These are phyloP conservation scores for Eragrostis nindensis DNA, from an alignment of 176 grass and related monocot genomes.

Conservation along the genomic window DNA sequence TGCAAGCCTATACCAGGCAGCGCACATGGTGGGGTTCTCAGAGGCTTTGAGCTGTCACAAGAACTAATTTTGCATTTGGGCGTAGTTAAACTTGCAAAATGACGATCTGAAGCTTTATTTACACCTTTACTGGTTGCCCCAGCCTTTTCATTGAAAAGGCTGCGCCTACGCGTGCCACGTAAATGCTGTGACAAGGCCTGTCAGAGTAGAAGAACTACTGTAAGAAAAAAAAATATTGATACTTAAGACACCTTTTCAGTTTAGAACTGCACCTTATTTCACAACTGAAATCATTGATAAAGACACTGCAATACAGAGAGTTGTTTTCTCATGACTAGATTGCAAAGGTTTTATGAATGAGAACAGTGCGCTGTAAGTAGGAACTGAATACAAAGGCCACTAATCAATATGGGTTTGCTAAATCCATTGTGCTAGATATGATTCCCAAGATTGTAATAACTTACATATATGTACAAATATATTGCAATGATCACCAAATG, in stretches of 20 bases:
- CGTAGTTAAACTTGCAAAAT: slow-evolving; percentile 48
- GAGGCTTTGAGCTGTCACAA: slow-evolving; percentile 57
- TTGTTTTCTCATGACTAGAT: slow-evolving; percentile 9
- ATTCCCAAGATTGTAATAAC: neutral
- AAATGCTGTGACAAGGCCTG: slow-evolving; percentile 75
- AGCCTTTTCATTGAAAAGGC: slow-evolving; percentile 84
- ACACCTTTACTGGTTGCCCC: slow-evolving; percentile 40
- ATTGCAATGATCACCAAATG: neutral
- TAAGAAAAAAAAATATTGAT: slow-evolving; percentile 10
- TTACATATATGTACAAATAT: neutral
- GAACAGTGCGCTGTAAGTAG: neutral
- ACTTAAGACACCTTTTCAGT: slow-evolving; percentile 13
- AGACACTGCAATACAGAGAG: neutral
- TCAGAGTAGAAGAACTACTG: slow-evolving; percentile 42
- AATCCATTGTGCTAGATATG: neutral
- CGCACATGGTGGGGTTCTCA: slow-evolving; percentile 56
- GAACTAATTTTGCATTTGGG: slow-evolving; percentile 64
- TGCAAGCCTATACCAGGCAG: slow-evolving; percentile 99
- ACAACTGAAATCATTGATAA: slow-evolving; percentile 16
- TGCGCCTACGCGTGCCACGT: slow-evolving; percentile 77
- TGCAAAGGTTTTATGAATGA: slow-evolving; percentile 33
- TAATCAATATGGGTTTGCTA: slow-evolving; percentile 33
- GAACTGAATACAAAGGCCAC: neutral
- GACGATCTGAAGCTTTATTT: slow-evolving; percentile 37
- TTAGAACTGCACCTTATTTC: neutral